Evolutionary conservation across 129 eudicot genomes (phyloP).

Genomic region (Pulicaria dysenterica): DNA sequence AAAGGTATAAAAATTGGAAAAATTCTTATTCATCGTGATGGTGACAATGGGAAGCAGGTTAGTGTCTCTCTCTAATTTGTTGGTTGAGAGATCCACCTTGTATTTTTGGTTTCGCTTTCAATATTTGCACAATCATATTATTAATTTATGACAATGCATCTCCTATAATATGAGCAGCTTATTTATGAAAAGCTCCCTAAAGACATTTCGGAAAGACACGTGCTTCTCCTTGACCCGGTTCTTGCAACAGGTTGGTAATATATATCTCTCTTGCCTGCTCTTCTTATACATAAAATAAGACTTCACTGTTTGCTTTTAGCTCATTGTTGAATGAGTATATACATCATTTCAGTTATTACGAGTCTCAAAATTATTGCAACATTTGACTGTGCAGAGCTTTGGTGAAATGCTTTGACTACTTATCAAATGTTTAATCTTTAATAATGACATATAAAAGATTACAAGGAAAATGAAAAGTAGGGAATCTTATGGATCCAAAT

Average conservation of each 20-base stretch:
- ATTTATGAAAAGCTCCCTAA: slow-evolving; percentile 96
- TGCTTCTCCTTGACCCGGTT: slow-evolving; percentile 97
- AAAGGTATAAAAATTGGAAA: slow-evolving; percentile 98
- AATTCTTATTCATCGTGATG: slow-evolving; percentile 93
- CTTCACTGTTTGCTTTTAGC: not conserved
- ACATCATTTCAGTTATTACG: not conserved
- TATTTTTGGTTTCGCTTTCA: not conserved
- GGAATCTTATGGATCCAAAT: slow-evolving; percentile 3
- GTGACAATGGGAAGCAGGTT: slow-evolving; percentile 96
- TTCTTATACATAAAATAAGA: slow-evolving; percentile 7
- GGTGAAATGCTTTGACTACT: not conserved
- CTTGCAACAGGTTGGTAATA: slow-evolving; percentile 84
- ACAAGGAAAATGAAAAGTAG: not conserved
- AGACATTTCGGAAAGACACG: slow-evolving; percentile 92
- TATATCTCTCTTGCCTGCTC: not conserved
- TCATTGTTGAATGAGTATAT: not conserved
- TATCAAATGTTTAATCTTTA: not conserved
- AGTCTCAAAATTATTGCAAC: slow-evolving; percentile 7
- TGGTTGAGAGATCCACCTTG: slow-evolving; percentile 3
- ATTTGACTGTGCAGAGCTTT: not conserved
- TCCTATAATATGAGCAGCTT: slow-evolving; percentile 52
- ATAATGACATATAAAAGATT: not conserved
- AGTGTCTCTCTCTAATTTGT: not conserved
- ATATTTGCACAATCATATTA: not conserved
- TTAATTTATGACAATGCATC: not conserved